phyloP scores from a whole-genome alignment of 2,329 filamentous ascomycete species.

The Clonostachys sp. region DNA sequence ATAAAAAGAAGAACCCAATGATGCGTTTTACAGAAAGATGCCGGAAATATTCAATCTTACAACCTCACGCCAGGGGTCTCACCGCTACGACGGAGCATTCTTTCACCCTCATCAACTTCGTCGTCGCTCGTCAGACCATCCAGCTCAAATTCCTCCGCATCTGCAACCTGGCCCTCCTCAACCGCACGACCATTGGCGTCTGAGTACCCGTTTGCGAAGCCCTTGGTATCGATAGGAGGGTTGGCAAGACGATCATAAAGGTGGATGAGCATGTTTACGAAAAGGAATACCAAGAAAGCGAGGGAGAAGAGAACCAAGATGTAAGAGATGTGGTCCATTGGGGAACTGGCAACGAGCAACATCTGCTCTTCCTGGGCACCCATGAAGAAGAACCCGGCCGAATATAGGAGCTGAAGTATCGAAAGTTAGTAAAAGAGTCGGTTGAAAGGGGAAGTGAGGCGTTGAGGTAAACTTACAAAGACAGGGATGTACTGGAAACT shows the following conservation, averaged over 20 bases:
- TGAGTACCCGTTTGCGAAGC: conserved; percentile 26
- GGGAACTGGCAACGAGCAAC: conserved; percentile 65
- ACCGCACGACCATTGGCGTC: conserved; percentile 23
- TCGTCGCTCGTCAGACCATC: conserved; percentile 88
- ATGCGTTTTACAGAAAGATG: too few species aligned
- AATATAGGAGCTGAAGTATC: conserved; percentile 68
- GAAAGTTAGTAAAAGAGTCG: conserved; percentile 5
- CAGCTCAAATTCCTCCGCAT: conserved; percentile 91
- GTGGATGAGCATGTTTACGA: conserved; percentile 79
- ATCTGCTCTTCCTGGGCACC: conserved; percentile 97
- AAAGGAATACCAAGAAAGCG: conserved; percentile 86
- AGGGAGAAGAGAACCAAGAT: conserved; percentile 88
- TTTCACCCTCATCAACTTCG: conserved; percentile 56
- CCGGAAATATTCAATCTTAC: too few species aligned
- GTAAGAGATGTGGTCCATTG: conserved; percentile 87
- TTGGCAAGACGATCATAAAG: conserved; percentile 67
- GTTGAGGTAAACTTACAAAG: conserved; percentile 43
- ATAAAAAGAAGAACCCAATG: too few species aligned
- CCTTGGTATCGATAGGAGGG: conserved; percentile 26
- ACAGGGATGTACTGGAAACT: conserved; percentile 51
- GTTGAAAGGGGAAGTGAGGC: not conserved
- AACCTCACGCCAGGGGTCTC: not conserved
- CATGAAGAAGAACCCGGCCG: conserved; percentile 96
- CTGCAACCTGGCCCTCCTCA: conserved; percentile 58
- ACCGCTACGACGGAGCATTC: conserved; percentile 18